A percentile compares a stretch with the other conserved stretches of the same genome.
Conservation (phyloP, 164 flowering plant species). For the Umbellularia californica region DNA sequence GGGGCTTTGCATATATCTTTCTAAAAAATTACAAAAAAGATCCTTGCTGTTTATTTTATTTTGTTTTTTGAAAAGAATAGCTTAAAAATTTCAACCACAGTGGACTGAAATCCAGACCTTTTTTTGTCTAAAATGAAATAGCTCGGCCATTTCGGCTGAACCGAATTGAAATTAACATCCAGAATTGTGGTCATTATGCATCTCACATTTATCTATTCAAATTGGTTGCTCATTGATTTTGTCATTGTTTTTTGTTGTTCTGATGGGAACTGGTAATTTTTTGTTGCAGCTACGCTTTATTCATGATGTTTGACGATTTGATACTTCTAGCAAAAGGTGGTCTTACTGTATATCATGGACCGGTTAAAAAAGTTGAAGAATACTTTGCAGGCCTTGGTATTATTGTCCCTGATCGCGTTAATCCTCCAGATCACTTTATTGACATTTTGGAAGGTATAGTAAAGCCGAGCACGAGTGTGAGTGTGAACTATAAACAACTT, state of each 20-base stretch:
- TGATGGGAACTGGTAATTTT: constrained; percentile 6
- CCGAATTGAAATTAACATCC: not conserved
- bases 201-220: not conserved
- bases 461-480: constrained; percentile 46
- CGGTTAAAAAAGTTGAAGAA: constrained; percentile 90
- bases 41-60: no score
- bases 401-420: constrained; percentile 79
- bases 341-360: constrained; percentile 78
- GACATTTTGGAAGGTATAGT: constrained; percentile 91
- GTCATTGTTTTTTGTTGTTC: not conserved
- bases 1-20: no score
- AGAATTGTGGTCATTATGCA: not conserved
- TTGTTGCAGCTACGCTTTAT: constrained; percentile 74
- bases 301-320: constrained; percentile 91
- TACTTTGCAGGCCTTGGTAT: constrained; percentile 83
- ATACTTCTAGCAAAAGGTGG: constrained; percentile 98
- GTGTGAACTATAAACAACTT: constrained; percentile 52
- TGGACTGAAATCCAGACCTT: no score
- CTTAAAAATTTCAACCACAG: no score
- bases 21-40: no score
- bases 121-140: no score
- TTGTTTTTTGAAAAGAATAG: no score
- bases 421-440: constrained; percentile 91
- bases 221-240: not conserved
- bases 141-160: no score